Conservation (phyloP, 345 rosid species). For the Limnanthes douglasii region DNA sequence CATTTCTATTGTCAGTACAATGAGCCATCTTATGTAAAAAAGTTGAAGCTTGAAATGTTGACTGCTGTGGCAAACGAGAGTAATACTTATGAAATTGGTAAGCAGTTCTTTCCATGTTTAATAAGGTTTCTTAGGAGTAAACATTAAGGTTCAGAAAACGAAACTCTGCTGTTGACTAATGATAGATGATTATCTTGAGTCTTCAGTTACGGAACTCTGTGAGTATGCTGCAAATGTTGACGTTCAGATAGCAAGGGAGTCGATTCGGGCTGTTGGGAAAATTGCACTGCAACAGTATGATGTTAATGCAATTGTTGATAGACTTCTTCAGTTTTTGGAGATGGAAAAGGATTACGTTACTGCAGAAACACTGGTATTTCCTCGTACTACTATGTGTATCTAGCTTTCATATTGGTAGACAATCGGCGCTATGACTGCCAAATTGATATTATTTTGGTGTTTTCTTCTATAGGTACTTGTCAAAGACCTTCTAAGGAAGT, state of each 20-base stretch:
- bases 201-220: slow-evolving; percentile 88
- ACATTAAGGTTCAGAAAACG: neutral
- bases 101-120: slow-evolving; percentile 13
- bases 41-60: slow-evolving; percentile 98
- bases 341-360: slow-evolving; percentile 99
- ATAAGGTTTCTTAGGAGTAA: neutral
- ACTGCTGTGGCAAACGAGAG: slow-evolving; percentile 98
- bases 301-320: slow-evolving; percentile 98
- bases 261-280: slow-evolving; percentile 96
- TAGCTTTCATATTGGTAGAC: neutral
- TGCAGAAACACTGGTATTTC: slow-evolving; percentile 85
- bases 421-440: no score
- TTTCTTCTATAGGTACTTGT: slow-evolving; percentile 62
- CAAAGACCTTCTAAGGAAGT: slow-evolving; percentile 89
- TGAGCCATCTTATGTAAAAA: slow-evolving; percentile 91
- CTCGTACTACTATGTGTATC: slow-evolving; percentile 5
- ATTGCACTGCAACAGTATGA: slow-evolving; percentile 98
- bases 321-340: slow-evolving; percentile 98
- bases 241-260: slow-evolving; percentile 88
- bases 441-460: slow-evolving; percentile 1
- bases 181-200: slow-evolving; percentile 9
- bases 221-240: slow-evolving; percentile 99
- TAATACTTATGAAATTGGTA: slow-evolving; percentile 97
- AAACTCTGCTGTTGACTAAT: neutral
- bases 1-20: slow-evolving; percentile 98